Evolutionary conservation across 257 asterid genomes (phyloP).

Genomic region (Przewalskia tangutica): DNA sequence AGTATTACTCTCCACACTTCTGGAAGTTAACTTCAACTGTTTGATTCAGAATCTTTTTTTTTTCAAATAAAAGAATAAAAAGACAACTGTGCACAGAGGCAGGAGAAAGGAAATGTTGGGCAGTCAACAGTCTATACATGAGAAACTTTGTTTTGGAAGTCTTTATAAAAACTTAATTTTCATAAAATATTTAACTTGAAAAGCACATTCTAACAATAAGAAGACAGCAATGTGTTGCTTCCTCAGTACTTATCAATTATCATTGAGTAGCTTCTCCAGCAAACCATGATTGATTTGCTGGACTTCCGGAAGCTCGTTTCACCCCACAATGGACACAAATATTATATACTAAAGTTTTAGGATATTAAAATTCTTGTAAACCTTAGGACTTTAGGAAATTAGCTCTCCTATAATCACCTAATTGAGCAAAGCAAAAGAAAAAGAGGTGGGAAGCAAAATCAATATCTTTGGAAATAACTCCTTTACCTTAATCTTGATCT

Average conservation of each 20-base stretch:
- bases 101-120: neutral
- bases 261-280: neutral
- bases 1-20: neutral
- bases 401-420: neutral
- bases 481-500: conserved; percentile 58
- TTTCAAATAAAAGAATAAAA: neutral
- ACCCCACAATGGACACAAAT: neutral
- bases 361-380: neutral
- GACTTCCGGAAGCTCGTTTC: neutral
- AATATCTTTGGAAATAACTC: neutral
- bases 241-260: neutral
- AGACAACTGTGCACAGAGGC: neutral
- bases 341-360: neutral
- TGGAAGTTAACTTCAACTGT: neutral
- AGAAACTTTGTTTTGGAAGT: neutral
- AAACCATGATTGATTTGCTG: neutral
- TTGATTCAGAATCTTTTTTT: neutral
- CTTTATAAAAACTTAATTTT: neutral
- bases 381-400: neutral
- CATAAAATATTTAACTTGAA: neutral
- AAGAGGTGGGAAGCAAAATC: conserved; percentile 1
- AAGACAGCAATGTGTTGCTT: neutral
- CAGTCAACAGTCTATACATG: neutral
- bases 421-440: neutral
- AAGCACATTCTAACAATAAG: neutral